Evolutionary conservation across 768 basidiomycete species (phyloP).

Genomic region (Cyclocybe aegerita): DNA sequence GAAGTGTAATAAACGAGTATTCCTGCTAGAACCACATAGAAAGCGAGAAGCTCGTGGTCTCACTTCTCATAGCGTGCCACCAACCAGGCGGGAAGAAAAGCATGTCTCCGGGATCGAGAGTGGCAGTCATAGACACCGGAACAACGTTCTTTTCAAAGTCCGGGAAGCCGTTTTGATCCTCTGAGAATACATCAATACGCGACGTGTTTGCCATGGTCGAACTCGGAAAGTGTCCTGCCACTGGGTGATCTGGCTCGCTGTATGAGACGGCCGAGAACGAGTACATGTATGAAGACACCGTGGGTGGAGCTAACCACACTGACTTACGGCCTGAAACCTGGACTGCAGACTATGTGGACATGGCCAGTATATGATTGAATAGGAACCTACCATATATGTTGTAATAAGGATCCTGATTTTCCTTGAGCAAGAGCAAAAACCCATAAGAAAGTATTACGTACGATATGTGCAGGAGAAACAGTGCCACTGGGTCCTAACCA

Average conservation of each 20-base stretch:
- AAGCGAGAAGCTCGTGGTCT: slow-evolving; percentile 79
- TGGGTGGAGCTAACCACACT: slow-evolving; percentile 88
- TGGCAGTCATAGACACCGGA: slow-evolving; percentile 57
- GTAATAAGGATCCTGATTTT: slow-evolving; percentile 82
- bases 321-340: slow-evolving; percentile 90
- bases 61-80: slow-evolving; percentile 93
- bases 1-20: neutral
- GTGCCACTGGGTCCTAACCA: slow-evolving; percentile 86
- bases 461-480: slow-evolving; percentile 88
- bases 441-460: slow-evolving; percentile 21
- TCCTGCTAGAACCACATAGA: slow-evolving; percentile 83
- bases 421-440: slow-evolving; percentile 6
- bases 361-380: slow-evolving; percentile 1
- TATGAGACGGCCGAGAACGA: slow-evolving; percentile 34
- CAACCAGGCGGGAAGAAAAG: slow-evolving; percentile 89
- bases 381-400: slow-evolving; percentile 77
- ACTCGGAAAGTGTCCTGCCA: slow-evolving; percentile 34
- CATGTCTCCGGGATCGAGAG: slow-evolving; percentile 80
- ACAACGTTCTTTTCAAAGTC: slow-evolving; percentile 58
- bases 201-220: slow-evolving; percentile 81
- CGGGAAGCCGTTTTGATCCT: slow-evolving; percentile 34
- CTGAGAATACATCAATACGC: slow-evolving; percentile 71
- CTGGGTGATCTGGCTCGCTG: slow-evolving; percentile 32
- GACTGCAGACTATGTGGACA: slow-evolving; percentile 40
- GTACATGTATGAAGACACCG: slow-evolving; percentile 56